Percentiles rank a stretch among this genome's conserved stretches.
These are phyloP conservation scores for Amylostereum areolatum DNA, from an alignment of 1,284 basidiomycete species.

Conservation along the genomic window DNA sequence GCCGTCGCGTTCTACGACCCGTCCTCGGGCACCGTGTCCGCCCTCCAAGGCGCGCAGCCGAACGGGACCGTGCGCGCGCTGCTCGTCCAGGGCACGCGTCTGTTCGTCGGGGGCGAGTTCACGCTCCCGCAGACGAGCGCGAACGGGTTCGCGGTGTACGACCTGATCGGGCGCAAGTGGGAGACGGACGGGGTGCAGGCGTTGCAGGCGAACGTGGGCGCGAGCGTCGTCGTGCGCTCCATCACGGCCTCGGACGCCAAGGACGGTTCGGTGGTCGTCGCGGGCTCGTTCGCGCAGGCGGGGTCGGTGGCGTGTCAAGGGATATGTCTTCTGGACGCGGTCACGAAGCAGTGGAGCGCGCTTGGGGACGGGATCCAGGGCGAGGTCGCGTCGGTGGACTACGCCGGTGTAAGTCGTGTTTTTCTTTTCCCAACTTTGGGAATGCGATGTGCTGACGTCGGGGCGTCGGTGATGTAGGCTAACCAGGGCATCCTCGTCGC, in stretches of 20 bases:
- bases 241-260: conserved; percentile 63
- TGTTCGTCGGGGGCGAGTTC: conserved; percentile 83
- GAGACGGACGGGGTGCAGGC: conserved; percentile 48
- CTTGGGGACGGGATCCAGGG: conserved; percentile 83
- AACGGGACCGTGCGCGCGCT: conserved; percentile 72
- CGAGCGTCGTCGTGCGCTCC: conserved; percentile 65
- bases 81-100: conserved; percentile 53
- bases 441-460: conserved; percentile 2
- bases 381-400: conserved; percentile 73
- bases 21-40: conserved; percentile 39
- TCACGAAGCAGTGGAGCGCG: conserved; percentile 69
- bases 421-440: not conserved
- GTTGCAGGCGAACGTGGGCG: conserved; percentile 48
- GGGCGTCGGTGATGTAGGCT: conserved; percentile 30
- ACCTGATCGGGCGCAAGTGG: conserved; percentile 62
- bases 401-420: conserved; percentile 64
- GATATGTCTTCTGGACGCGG: conserved; percentile 75
- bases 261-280: conserved; percentile 69
- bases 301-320: conserved; percentile 73
- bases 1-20: conserved; percentile 77
- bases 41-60: conserved; percentile 55
- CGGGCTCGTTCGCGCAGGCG: conserved; percentile 79
- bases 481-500: conserved; percentile 63
- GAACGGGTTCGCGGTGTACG: conserved; percentile 72
- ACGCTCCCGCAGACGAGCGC: conserved; percentile 46